phyloP scores from a whole-genome alignment of 2,329 filamentous ascomycete species.

The Orbilia ellipsospora region DNA sequence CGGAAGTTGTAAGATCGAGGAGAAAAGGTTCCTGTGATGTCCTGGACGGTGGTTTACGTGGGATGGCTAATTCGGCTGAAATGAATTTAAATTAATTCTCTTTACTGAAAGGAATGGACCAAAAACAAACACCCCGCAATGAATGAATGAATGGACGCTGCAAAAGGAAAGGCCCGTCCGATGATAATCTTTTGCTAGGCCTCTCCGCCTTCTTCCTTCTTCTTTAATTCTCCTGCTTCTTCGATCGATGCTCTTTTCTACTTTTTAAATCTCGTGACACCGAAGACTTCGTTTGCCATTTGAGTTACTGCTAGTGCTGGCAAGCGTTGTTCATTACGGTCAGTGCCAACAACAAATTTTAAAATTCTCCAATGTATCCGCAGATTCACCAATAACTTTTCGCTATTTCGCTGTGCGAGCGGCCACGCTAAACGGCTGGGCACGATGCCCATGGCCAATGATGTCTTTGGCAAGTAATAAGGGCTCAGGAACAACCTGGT shows the following conservation, averaged over 20 bases:
- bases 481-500: conserved; percentile 4
- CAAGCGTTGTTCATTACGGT: too few species aligned
- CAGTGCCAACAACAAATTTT: not conserved
- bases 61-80: conserved; percentile 38
- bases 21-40: not conserved
- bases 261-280: conserved; percentile 34
- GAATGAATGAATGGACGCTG: not conserved
- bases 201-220: not conserved
- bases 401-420: conserved; percentile 36
- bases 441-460: conserved; percentile 25
- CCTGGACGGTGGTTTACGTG: conserved; percentile 12
- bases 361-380: not conserved
- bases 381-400: conserved; percentile 4
- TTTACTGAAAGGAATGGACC: conserved; percentile 3
- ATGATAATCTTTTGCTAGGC: not conserved
- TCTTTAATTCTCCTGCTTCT: not conserved
- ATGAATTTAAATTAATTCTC: conserved; percentile 5
- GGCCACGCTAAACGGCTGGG: conserved; percentile 27
- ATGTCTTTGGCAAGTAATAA: conserved; percentile 21
- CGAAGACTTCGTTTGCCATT: not conserved
- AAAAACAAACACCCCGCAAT: conserved; percentile 1
- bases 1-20: conserved; percentile 11
- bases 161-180: conserved; percentile 4
- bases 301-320: too few species aligned
- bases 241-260: not conserved